Percentiles rank a stretch among this genome's conserved stretches.
These are phyloP conservation scores for Aspergillus tubingensis DNA, from an alignment of 2,329 filamentous ascomycete genomes.

Conservation along the genomic window DNA sequence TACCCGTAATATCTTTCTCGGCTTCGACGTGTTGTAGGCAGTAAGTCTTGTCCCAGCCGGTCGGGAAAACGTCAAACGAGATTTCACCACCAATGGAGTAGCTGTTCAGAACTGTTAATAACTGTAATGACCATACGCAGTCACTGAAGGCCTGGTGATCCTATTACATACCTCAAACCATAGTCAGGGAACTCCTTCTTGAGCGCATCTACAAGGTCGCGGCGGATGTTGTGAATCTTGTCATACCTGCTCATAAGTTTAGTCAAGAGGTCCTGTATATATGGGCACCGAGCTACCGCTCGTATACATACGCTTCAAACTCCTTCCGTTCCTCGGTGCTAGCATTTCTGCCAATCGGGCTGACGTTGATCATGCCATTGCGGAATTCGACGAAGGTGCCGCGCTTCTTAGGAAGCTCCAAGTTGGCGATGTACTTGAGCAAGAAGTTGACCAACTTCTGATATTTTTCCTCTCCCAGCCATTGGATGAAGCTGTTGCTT, in stretches of 20 bases:
- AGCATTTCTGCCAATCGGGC: constrained; percentile 75
- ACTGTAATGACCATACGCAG: neutral
- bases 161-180: constrained; percentile 73
- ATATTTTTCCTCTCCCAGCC: constrained; percentile 80
- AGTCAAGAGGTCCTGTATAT: constrained; percentile 9
- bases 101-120: constrained; percentile 45
- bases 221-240: constrained; percentile 72
- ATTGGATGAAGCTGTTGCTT: constrained; percentile 84
- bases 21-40: constrained; percentile 84
- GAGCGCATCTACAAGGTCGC: constrained; percentile 73
- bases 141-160: neutral
- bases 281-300: neutral
- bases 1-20: constrained; percentile 67
- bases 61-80: constrained; percentile 96
- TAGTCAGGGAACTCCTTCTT: constrained; percentile 80
- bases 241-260: constrained; percentile 60
- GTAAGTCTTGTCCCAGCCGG: constrained; percentile 98
- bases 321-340: constrained; percentile 75
- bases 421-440: constrained; percentile 61
- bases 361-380: constrained; percentile 67
- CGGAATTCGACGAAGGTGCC: constrained; percentile 69
- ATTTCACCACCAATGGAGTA: constrained; percentile 97
- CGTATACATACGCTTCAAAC: constrained; percentile 62
- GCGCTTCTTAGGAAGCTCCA: constrained; percentile 64
- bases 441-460: constrained; percentile 62